Evolutionary conservation across 768 basidiomycete species (phyloP), one percentile per base, ranked within the genome.

Genomic region (Dacryopinax spathularia): DNA sequence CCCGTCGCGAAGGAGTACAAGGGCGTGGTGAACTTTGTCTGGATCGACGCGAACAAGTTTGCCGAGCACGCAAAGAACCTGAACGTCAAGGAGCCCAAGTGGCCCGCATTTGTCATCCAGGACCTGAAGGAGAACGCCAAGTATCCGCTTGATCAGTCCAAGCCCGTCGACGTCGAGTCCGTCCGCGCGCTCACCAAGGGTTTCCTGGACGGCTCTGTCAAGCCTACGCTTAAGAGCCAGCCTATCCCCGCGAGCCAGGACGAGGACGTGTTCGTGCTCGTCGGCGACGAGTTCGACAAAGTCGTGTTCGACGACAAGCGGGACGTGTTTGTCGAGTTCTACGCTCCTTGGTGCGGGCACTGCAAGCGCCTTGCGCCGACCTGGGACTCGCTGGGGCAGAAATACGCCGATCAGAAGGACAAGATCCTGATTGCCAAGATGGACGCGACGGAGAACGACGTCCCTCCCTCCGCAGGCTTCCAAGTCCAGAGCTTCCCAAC

Each of bases 301-400:
- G 78, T 93, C 61, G 87, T 90, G 34, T 84, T 82, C 66, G 90
- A 96, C 71, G 88, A 92, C 66, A 77, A 78, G 64, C 96, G 96
- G 78, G 94, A 98, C 72, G 87, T 97, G 70, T 92, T 99, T 70
- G 80, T 97, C 68, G 95, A 98, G 76, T 94, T 99, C 76, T 97
- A 90, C 70, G 96, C 96, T 59, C 84, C 91, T 60, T 99, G 96
- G 96, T 91, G 89, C 71, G 89, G 89, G 43, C 91, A 93, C 82
- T 94, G 92, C 87, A 96, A 96, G 78, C 91, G 93, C 70, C 84
- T 99, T 69, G 89, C 88, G 74, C 95, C 96, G 13, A 89, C 78
- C 37, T 99, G 92, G 91, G 94, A 97, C 65, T 82, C 79, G 27
- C 83, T 99, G 35, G 96, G 82, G 63, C 88, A 94, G 71, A 87